A percentile compares a stretch with the other conserved stretches of the same genome.
Evolutionary conservation across 2,329 filamentous ascomycete genomes (phyloP).

Genomic region (Trichoderma arundinaceum): DNA sequence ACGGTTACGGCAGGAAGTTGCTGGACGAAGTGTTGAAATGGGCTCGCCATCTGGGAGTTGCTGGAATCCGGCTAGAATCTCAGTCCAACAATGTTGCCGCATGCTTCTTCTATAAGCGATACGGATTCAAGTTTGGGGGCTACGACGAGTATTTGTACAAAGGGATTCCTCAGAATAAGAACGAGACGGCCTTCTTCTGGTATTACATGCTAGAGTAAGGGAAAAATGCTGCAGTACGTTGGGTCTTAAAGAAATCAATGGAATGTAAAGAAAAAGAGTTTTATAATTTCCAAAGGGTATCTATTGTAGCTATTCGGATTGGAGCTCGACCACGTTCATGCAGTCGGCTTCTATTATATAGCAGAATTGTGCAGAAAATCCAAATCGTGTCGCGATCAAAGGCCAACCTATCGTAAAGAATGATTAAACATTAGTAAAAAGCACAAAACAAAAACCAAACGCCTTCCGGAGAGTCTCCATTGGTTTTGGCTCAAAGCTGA

Average conservation of each 20-base stretch:
- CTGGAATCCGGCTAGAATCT: constrained; percentile 30
- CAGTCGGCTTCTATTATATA: background rate
- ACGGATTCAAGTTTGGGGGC: constrained; percentile 33
- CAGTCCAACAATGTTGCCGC: constrained; percentile 34
- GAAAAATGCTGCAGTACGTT: background rate
- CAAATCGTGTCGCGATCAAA: background rate
- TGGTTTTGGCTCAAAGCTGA: background rate
- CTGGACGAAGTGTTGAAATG: constrained; percentile 32
- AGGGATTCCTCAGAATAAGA: constrained; percentile 26
- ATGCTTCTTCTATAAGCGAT: constrained; percentile 34
- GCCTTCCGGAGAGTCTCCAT: background rate
- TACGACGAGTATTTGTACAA: constrained; percentile 35
- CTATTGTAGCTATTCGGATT: background rate
- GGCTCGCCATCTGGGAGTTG: constrained; percentile 31
- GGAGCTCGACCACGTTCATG: background rate
- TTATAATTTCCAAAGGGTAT: constrained; percentile 20
- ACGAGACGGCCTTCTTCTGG: constrained; percentile 34
- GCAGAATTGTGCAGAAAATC: background rate
- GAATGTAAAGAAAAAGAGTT: background rate
- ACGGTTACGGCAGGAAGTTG: constrained; percentile 30
- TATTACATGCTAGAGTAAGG: constrained; percentile 23
- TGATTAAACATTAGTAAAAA: background rate
- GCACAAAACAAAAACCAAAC: background rate
- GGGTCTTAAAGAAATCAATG: background rate
- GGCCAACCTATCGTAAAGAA: background rate